Base-by-base conservation (phyloP, 208 protist species). In the Acanthamoeba quina region DNA sequence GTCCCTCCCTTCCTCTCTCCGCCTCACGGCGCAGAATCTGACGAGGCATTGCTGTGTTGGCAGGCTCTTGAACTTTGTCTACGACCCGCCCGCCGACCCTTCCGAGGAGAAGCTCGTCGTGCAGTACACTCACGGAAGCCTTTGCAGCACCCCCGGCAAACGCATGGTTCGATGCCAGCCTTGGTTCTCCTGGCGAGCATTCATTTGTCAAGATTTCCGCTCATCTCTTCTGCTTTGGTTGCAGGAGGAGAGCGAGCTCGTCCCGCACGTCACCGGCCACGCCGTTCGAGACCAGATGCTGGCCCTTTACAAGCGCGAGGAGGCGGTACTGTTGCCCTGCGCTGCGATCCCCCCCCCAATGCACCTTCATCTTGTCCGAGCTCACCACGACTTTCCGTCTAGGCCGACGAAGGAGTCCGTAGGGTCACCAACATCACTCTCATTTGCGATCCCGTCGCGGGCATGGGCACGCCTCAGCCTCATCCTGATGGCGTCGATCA, bases 361-460 rank as follows among this genome's bases (percentile, higher is more conserved):
- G 3, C 1, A 2, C 13, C 31, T 58, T 21, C 68, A n/a, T n/a
- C 19, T 76, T 44, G 29, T 44, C 41, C 41, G 41, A 44, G 41
- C 41, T 44, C 41, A 44, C 41, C 1, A 44, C 41, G 41, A 1
- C 41, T 44, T 44, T 44, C 3, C 41, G 52, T 56, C 52, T 5
- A 82, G 74, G 37, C 24, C 17, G 44, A 54, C 37, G 34, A n/a
- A 3, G 41, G 3, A 7, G 62, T 21, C 5, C 89, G 31, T 31
- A 44, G 60, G 60, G 31, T 41, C 19, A 93, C 89, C 47, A 93
- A 93, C 89, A 93, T 93, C 37, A 93, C 89, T 3, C 44, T 93
- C 89, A 93, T 93, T 62, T 93, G 89, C 52, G 89, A 93, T n/a
- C 89, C 89, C 52, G 37, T 60, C 1, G 89, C 89, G 21, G 89